These are phyloP conservation scores for Fragilariopsis cylindrus DNA, from an alignment of 108 stramenopile genomes.

Conservation along the genomic window DNA sequence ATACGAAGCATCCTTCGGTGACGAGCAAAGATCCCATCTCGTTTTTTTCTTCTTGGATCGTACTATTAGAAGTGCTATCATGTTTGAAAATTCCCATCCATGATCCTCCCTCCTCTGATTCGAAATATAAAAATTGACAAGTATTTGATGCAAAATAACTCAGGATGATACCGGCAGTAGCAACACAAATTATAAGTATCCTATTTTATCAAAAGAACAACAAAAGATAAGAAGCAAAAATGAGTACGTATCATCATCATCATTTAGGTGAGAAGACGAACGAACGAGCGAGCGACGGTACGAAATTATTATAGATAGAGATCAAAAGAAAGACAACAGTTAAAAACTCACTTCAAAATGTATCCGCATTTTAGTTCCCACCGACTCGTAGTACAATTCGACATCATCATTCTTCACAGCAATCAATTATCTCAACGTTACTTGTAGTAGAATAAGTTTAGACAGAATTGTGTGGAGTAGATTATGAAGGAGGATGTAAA, in stretches of 20 bases:
- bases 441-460: too few species aligned
- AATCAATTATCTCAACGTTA: too few species aligned
- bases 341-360: slow-evolving; percentile 11
- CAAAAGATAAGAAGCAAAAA: background rate
- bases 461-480: too few species aligned
- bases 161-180: slow-evolving; percentile 10
- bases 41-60: slow-evolving; percentile 1
- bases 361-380: slow-evolving; percentile 13
- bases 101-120: slow-evolving; percentile 4
- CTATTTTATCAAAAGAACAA: slow-evolving; percentile 1
- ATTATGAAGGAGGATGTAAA: too few species aligned
- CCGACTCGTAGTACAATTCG: background rate
- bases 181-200: slow-evolving; percentile 9
- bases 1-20: slow-evolving; percentile 13
- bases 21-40: background rate
- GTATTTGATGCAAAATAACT: slow-evolving; percentile 14
- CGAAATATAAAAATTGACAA: slow-evolving; percentile 24
- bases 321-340: background rate
- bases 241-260: background rate
- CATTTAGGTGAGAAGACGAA: background rate
- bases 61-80: too few species aligned
- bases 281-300: background rate
- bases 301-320: background rate
- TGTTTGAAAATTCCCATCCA: slow-evolving; percentile 37
- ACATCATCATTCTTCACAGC: background rate